Evolutionary conservation across 1,284 basidiomycete genomes (phyloP), one percentile per base, ranked within the genome.

Genomic region (Marasmius tenuissimus): DNA sequence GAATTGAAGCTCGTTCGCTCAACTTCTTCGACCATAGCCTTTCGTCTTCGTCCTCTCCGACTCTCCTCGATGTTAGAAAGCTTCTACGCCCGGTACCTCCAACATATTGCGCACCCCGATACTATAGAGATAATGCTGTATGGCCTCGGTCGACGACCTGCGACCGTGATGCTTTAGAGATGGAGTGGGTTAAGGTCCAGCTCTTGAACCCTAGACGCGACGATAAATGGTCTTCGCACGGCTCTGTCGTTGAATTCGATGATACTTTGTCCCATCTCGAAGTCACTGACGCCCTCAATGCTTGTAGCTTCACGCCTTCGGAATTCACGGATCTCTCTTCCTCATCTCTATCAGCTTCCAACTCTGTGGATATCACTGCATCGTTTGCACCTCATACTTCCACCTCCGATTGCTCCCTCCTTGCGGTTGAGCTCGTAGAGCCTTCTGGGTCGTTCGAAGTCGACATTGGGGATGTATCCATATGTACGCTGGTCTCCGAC

Each of bases 1-100:
- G 64, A 34, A 65, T 72, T 14, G 59, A 62, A 37, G 52, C 61
- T n/a, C 38, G 54, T 34, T 37, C 63, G 11, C 58, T 57, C 22
- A 42, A 35, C 11, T 9, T 40, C 16, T 57, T 38, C 27, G 61
- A 59, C 35, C 0, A 47, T 22, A 51, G 57, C 14, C 38, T 56
- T 27, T 50, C 50, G n/a, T 34, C 12, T 10, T 27, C 49, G 16
- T 18, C 40, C 9, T 59, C 59, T 18, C 18, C 54, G n/a, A 35
- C 34, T 54, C 7, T 20, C 14, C 7, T 27, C 50, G 22, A 35
- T 35, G 20, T 33, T 2, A 38, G 9, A 37, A 34, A 37, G 20
- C 18, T 37, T 37, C 52, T 54, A 14, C 33, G 37, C 14, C 33
- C 8, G 35, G 11, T 54, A 12, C 52, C 52, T 18, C 12, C 16